These are phyloP conservation scores for Serendipita sp. DNA, from an alignment of 768 basidiomycete genomes.

Conservation along the genomic window DNA sequence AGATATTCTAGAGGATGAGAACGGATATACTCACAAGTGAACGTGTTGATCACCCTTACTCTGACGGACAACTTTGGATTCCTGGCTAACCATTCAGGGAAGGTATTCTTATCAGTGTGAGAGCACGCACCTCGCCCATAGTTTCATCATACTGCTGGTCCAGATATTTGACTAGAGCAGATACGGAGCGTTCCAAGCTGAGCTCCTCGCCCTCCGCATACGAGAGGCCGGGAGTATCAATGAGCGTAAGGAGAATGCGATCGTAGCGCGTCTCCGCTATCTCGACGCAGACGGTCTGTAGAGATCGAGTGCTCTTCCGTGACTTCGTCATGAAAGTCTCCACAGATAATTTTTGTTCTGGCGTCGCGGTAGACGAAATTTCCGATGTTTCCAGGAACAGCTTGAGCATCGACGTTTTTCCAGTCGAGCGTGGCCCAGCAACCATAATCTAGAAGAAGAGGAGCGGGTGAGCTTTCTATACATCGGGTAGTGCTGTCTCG, in stretches of 20 bases:
- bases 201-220: conserved; percentile 57
- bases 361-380: conserved; percentile 57
- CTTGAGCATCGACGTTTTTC: conserved; percentile 69
- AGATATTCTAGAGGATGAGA: background rate
- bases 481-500: background rate
- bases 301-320: conserved; percentile 38
- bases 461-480: background rate
- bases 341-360: conserved; percentile 50
- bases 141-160: conserved; percentile 73
- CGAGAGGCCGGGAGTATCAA: conserved; percentile 76
- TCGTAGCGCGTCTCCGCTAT: conserved; percentile 70
- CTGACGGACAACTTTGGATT: conserved; percentile 75
- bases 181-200: conserved; percentile 64
- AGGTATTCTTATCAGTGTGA: background rate
- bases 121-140: conserved; percentile 54
- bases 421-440: conserved; percentile 63
- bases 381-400: conserved; percentile 74
- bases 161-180: conserved; percentile 53
- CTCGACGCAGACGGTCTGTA: conserved; percentile 58
- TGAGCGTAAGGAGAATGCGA: conserved; percentile 58
- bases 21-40: conserved; percentile 44
- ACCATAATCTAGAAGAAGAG: conserved; percentile 25
- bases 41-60: conserved; percentile 82
- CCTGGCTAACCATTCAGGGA: conserved; percentile 26
- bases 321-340: conserved; percentile 47